Base-by-base conservation (phyloP, 768 basidiomycete species). In the Amanita fuliginea region DNA sequence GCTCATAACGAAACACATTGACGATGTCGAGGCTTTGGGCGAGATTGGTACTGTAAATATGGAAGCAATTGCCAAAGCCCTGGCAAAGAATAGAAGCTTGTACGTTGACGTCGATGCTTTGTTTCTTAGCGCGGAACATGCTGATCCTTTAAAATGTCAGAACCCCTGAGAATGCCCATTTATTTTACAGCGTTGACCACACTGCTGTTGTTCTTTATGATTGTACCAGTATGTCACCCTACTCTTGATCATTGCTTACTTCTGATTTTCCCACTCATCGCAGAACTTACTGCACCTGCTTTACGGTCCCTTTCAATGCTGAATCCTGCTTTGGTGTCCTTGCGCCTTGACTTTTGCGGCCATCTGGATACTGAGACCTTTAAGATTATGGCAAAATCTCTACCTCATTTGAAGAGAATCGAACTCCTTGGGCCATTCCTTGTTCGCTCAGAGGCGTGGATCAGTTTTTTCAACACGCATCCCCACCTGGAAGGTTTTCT, bases 381-480 rank as follows among this genome's bases (percentile, higher is more conserved):
- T 42, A 58, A 64, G 13, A 62, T 75, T 21, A 87, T 89, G 74
- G 72, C 72, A 36, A 70, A 64, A 4, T 73, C 75, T 0, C 72
- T 99, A 26, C 81, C 78, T 1, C 62, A 76, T 11, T 76, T 99
- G 35, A 74, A 67, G 4, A 77, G 78, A 30, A 57, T 99, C 11
- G 82, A 85, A 61, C 83, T 99, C 13, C 78, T 89, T 10, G 95
- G 87, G 0, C 92, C 92, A 2, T 93, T 90, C 65, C 80, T 92
- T 19, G 84, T 96, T 32, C 80, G 82, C 18, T 66, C 75, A 6
- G 67, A 74, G 0, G 78, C 76, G 0, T 98, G 95, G 95, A 67
- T 74, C 41, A 58, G 66, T 0, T 92, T 96, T 67, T 79, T 97
- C 64, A 61, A 74, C 46, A 60, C 75, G 1, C 78, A 83, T 47